Percentiles rank a stretch among this genome's conserved stretches.
phyloP scores from a whole-genome alignment of 108 stramenopile species.

The Hondaea fermentalgiana region DNA sequence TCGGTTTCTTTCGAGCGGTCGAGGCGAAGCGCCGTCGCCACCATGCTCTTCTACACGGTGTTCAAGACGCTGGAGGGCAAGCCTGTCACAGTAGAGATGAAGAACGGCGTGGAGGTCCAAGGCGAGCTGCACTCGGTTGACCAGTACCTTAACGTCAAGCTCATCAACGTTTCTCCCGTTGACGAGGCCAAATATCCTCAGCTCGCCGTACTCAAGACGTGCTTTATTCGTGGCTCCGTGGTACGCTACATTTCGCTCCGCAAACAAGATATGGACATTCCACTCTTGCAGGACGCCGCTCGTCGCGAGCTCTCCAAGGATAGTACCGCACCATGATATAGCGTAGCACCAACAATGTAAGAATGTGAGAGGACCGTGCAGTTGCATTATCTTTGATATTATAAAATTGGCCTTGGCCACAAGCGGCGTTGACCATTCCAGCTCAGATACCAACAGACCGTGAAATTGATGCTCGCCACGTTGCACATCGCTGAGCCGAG shows the following conservation, averaged over 20 bases:
- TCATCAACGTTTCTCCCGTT: conserved; percentile 75
- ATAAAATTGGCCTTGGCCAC: too few relatives aligned
- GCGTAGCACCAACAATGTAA: too few relatives aligned
- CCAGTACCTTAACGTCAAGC: conserved; percentile 97
- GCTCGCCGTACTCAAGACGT: conserved; percentile 75
- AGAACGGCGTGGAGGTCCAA: conserved; percentile 90
- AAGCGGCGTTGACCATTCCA: too few relatives aligned
- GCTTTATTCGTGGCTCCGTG: conserved; percentile 94
- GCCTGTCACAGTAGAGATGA: conserved; percentile 92
- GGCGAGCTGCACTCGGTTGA: conserved; percentile 92
- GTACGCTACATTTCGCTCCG: conserved; percentile 96
- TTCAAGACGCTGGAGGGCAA: conserved; percentile 99
- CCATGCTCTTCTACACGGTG: conserved; percentile 87
- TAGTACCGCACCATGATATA: conserved; percentile 1
- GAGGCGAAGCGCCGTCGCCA: not conserved
- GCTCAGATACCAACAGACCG: too few relatives aligned
- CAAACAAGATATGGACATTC: conserved; percentile 85
- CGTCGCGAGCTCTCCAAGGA: conserved; percentile 71
- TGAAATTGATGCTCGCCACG: too few relatives aligned
- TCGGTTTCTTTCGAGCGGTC: not conserved
- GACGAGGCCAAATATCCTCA: conserved; percentile 64
- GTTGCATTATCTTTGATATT: too few relatives aligned
- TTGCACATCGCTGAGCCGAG: too few relatives aligned
- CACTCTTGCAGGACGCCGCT: conserved; percentile 93
- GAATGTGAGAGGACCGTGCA: too few relatives aligned